Base-by-base conservation (phyloP, 768 basidiomycete species). In the Leccinum arenicola region DNA sequence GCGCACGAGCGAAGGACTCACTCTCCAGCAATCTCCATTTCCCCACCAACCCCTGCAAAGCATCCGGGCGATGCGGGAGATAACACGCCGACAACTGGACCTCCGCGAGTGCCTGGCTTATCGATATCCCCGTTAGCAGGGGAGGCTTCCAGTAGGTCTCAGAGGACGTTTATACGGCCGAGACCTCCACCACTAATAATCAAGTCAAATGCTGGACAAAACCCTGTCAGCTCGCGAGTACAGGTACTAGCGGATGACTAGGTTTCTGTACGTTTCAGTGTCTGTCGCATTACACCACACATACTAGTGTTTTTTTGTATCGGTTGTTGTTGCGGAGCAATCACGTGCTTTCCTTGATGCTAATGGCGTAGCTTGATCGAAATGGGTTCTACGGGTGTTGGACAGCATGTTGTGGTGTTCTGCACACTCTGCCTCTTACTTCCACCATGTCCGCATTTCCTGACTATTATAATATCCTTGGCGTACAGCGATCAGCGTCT, bases 381-480 rank as follows among this genome's bases (percentile, higher is more conserved):
- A 47, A 49, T 49, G 55, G 47, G 47, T 21, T 31, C 11, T 49
- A 47, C 31, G 23, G 52, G 64, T 51, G 38, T 54, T 36, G 53
- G 50, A 29, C 52, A 61, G 61, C 68, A 61, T 63, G 62, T 27
- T 21, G 23, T 10, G 15, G 23, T 10, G 15, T 15, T 57, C 33
- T 38, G 50, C 53, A 12, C 49, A n/a, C 52, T 61, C 59, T 63
- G 33, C 35, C 50, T 54, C 49, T 43, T 53, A 62, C 62, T 33
- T 31, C 72, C 64, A 75, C 59, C 71, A 90, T 91, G 89, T 83
- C 90, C 53, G 75, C 81, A 31, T 88, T 93, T 67, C 91, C 91
- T 12, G 88, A 92, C 70, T 93, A 93, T 68, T 93, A 93, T 68
- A 75, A 77, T 25, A 77, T 93, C 21, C 77, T 93, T 52, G 64